Conservation (phyloP, 78 protist species). For the Dictyostelium citrinum region DNA sequence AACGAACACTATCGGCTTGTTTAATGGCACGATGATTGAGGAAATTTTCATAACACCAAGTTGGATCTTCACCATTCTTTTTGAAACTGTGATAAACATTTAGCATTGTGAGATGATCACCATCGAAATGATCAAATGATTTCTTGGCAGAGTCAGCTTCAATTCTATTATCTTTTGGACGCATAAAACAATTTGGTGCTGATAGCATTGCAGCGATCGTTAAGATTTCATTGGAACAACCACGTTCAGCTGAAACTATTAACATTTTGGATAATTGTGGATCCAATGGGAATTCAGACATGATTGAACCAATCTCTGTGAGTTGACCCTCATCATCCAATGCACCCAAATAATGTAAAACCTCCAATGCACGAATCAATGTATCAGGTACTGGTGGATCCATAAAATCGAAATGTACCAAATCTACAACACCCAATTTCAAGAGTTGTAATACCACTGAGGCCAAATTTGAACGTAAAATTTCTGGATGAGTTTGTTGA, state of each 20-base stretch:
- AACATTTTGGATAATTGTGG: slow-evolving; percentile 97
- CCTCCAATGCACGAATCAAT: slow-evolving; percentile 97
- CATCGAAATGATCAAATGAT: slow-evolving; percentile 95
- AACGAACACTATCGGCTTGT: slow-evolving; percentile 94
- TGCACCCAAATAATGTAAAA: slow-evolving; percentile 98
- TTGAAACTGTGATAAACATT: slow-evolving; percentile 97
- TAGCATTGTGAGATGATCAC: slow-evolving; percentile 99
- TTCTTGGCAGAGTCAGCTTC: slow-evolving; percentile 92
- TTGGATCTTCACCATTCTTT: slow-evolving; percentile 37
- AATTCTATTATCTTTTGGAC: slow-evolving; percentile 92
- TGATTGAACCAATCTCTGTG: slow-evolving; percentile 88
- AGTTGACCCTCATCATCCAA: slow-evolving; percentile 96
- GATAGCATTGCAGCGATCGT: slow-evolving; percentile 95
- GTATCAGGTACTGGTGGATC: slow-evolving; percentile 99
- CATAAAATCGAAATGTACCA: slow-evolving; percentile 98
- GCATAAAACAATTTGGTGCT: slow-evolving; percentile 89
- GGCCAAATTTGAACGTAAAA: slow-evolving; percentile 93
- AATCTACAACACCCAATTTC: slow-evolving; percentile 96
- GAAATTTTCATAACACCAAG: slow-evolving; percentile 92
- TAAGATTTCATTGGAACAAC: slow-evolving; percentile 95
- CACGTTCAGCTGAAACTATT: slow-evolving; percentile 61
- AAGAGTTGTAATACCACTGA: slow-evolving; percentile 92
- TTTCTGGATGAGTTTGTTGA: slow-evolving; percentile 98
- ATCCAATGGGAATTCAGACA: slow-evolving; percentile 99
- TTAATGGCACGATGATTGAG: slow-evolving; percentile 91